Conservation (phyloP, 768 basidiomycete genomes). For the Imleria badia region DNA sequence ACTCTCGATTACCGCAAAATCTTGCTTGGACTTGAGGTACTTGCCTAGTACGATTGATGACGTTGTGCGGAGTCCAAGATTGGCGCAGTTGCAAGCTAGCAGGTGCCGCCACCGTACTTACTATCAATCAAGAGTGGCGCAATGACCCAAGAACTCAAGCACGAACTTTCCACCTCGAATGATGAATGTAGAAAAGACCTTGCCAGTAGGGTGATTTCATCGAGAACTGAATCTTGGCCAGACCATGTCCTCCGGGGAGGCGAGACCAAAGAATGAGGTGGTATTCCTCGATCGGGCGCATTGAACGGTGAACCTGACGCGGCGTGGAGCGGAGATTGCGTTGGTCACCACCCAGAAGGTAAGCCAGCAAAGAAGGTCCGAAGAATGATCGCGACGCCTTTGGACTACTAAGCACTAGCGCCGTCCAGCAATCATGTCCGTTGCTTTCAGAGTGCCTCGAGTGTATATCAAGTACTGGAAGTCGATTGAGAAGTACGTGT, state of each 20-base stretch:
- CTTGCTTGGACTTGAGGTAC: neutral
- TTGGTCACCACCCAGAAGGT: conserved; percentile 7
- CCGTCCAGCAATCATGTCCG: neutral
- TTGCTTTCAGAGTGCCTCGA: neutral
- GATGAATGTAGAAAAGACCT: neutral
- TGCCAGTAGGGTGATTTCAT: neutral
- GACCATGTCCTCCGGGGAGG: neutral
- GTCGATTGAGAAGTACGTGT: neutral
- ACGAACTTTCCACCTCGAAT: too few species aligned
- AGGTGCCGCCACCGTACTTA: too few species aligned
- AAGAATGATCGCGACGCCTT: conserved; percentile 18
- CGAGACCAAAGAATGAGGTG: neutral
- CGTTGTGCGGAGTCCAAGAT: neutral
- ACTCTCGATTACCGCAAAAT: neutral
- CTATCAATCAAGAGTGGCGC: neutral
- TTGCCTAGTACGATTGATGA: neutral
- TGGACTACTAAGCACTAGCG: conserved; percentile 9
- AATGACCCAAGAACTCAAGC: neutral
- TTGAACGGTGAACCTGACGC: neutral
- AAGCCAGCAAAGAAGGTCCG: conserved; percentile 14
- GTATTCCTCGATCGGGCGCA: neutral
- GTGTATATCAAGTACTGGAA: neutral
- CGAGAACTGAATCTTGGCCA: neutral
- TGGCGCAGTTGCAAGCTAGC: neutral
- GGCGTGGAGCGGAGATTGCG: conserved; percentile 17